Evolutionary conservation across 2,329 filamentous ascomycete species (phyloP).

Genomic region (Ophiostoma perfectum): DNA sequence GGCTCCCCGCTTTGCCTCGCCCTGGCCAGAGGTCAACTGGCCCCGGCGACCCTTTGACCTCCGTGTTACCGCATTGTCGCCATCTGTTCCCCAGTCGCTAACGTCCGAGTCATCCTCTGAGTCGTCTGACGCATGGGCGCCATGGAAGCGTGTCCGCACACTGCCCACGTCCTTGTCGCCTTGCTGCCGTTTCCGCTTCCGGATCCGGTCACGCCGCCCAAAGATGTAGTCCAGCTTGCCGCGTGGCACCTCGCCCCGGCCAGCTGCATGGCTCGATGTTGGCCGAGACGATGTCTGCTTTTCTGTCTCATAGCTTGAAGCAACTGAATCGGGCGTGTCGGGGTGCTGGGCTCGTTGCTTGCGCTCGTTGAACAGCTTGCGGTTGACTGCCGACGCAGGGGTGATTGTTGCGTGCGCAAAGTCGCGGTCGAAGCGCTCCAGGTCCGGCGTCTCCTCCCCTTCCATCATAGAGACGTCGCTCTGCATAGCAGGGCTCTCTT

Average conservation of each 20-base stretch:
- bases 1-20: constrained; percentile 33
- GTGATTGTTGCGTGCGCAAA: constrained; percentile 43
- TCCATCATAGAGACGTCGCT: constrained; percentile 50
- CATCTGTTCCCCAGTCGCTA: constrained; percentile 26
- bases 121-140: constrained; percentile 48
- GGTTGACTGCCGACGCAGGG: constrained; percentile 39
- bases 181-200: constrained; percentile 50
- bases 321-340: constrained; percentile 1
- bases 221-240: constrained; percentile 37
- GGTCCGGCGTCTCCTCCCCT: constrained; percentile 49
- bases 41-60: neutral
- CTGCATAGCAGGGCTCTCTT: constrained; percentile 56
- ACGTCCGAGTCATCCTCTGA: constrained; percentile 31
- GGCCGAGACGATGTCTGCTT: constrained; percentile 10
- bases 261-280: constrained; percentile 42
- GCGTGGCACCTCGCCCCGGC: constrained; percentile 59
- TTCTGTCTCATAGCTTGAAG: neutral
- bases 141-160: constrained; percentile 42
- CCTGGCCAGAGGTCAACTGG: neutral
- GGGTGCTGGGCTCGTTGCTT: neutral
- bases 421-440: constrained; percentile 41
- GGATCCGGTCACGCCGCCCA: constrained; percentile 42
- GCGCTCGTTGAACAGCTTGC: constrained; percentile 23
- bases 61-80: constrained; percentile 12
- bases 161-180: constrained; percentile 50